These are phyloP conservation scores for Sechiopsis laciniata DNA, from an alignment of 306 rosid species.

Conservation along the genomic window DNA sequence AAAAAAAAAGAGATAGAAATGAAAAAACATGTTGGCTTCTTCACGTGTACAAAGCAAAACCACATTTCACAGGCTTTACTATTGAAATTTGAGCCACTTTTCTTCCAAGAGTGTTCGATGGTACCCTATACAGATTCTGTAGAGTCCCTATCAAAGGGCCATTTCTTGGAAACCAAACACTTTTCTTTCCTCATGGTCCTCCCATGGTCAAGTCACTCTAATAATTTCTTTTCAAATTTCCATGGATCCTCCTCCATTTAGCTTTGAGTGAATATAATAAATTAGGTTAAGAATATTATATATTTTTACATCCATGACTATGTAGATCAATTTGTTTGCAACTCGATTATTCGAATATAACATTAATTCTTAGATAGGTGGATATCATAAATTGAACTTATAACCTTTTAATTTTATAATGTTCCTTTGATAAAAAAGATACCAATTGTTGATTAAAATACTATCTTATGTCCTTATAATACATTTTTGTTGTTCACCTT, in stretches of 20 bases:
- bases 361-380: no score
- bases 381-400: no score
- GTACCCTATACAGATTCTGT: conserved; percentile 9
- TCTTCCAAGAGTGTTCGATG: conserved; percentile 8
- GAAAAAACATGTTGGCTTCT: conserved; percentile 12
- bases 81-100: conserved; percentile 22
- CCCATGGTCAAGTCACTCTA: conserved; percentile 40
- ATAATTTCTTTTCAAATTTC: not conserved
- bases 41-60: conserved; percentile 24
- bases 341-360: no score
- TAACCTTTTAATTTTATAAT: no score
- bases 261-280: no score
- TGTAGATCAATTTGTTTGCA: no score
- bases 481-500: no score
- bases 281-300: no score
- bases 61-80: conserved; percentile 17
- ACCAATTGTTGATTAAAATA: no score
- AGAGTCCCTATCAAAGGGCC: conserved; percentile 21
- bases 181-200: conserved; percentile 13
- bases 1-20: not conserved
- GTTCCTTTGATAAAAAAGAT: no score
- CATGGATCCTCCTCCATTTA: not conserved
- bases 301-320: no score
- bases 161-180: conserved; percentile 20
- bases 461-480: no score